phyloP scores from a whole-genome alignment of 768 basidiomycete genomes.

The Gloeostereum incarnatum region DNA sequence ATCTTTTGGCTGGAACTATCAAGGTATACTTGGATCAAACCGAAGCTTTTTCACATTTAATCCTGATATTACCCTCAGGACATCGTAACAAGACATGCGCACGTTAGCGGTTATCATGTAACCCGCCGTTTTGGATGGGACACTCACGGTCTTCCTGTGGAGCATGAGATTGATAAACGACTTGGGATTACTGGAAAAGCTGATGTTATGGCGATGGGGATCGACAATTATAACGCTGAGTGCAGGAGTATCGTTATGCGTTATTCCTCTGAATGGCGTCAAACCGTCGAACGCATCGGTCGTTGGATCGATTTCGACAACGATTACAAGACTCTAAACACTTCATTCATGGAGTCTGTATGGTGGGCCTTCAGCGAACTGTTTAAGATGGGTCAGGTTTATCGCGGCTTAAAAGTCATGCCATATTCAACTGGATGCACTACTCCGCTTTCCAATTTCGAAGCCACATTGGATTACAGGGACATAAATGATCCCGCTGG shows the following conservation, averaged over 20 bases:
- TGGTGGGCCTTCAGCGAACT: conserved; percentile 99
- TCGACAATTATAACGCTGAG: conserved; percentile 95
- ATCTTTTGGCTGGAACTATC: conserved; percentile 87
- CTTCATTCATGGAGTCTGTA: conserved; percentile 92
- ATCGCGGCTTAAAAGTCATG: conserved; percentile 92
- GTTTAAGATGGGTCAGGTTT: conserved; percentile 89
- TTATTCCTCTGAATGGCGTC: conserved; percentile 89
- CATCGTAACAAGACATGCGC: conserved; percentile 94
- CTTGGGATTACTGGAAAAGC: conserved; percentile 86
- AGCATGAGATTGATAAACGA: conserved; percentile 98
- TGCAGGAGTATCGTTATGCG: conserved; percentile 97
- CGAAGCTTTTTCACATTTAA: neutral
- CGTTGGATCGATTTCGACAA: conserved; percentile 99
- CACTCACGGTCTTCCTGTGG: conserved; percentile 96
- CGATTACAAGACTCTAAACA: conserved; percentile 96
- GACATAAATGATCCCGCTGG: conserved; percentile 92
- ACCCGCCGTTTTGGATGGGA: conserved; percentile 97
- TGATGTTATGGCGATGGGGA: conserved; percentile 93
- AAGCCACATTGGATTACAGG: conserved; percentile 86
- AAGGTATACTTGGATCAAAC: conserved; percentile 44
- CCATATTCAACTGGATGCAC: conserved; percentile 96
- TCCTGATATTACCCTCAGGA: conserved; percentile 46
- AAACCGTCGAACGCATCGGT: conserved; percentile 95
- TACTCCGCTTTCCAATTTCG: conserved; percentile 95
- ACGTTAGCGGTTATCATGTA: conserved; percentile 88